Percentiles rank a stretch among this genome's conserved stretches.
Evolutionary conservation across 2,329 filamentous ascomycete species (phyloP).

Genomic region (Amauroascus niger): DNA sequence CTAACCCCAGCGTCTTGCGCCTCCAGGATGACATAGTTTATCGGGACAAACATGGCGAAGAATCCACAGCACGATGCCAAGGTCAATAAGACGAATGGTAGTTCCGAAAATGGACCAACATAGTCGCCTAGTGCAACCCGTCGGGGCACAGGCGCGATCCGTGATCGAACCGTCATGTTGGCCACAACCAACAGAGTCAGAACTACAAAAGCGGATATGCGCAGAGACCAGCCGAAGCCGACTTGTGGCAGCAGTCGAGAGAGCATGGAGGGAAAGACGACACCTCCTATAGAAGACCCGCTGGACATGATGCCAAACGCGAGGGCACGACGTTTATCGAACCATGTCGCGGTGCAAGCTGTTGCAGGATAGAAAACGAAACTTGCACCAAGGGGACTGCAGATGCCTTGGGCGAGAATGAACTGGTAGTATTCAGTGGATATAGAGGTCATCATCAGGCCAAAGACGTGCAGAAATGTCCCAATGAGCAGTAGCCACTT

Average conservation of each 20-base stretch:
- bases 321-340: constrained; percentile 43
- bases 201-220: constrained; percentile 51
- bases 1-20: constrained; percentile 20
- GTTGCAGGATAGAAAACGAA: constrained; percentile 42
- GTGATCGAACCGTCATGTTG: constrained; percentile 44
- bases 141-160: constrained; percentile 23
- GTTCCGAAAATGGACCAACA: constrained; percentile 37
- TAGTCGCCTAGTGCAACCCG: constrained; percentile 11
- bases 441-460: constrained; percentile 50
- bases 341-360: constrained; percentile 42
- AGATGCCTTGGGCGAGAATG: constrained; percentile 47
- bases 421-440: constrained; percentile 49
- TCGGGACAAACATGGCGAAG: constrained; percentile 26
- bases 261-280: constrained; percentile 55
- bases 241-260: constrained; percentile 44
- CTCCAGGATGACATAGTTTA: constrained; percentile 19
- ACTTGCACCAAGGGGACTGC: constrained; percentile 43
- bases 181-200: constrained; percentile 49
- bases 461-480: constrained; percentile 47
- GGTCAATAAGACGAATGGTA: constrained; percentile 38
- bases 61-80: constrained; percentile 47
- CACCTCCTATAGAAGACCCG: constrained; percentile 48
- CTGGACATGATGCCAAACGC: constrained; percentile 47
- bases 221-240: constrained; percentile 50
- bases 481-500: constrained; percentile 44